Percentiles rank a stretch among this genome's conserved stretches.
phyloP scores from a whole-genome alignment of 106 monocot genomes.

The Cymbidium sinense region DNA sequence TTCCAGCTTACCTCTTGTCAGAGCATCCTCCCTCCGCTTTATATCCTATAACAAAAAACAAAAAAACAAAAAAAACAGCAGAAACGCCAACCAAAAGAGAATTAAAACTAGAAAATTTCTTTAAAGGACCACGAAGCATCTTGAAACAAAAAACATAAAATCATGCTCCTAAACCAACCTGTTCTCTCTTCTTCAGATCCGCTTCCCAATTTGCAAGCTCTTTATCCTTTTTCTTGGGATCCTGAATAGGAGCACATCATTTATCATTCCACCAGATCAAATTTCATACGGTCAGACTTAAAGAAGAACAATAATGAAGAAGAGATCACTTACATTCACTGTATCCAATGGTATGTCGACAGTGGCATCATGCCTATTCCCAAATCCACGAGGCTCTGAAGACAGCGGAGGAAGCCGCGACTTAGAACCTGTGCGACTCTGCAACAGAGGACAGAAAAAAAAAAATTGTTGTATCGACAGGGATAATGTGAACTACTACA shows the following conservation, averaged over 20 bases:
- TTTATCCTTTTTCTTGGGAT: constrained; percentile 44
- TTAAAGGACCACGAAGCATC: not conserved
- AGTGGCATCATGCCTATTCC: constrained; percentile 36
- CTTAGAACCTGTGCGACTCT: constrained; percentile 31
- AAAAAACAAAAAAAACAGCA: not conserved
- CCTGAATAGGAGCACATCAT: constrained; percentile 17
- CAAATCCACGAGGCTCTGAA: constrained; percentile 20
- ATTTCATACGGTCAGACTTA: not conserved
- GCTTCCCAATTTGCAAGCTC: constrained; percentile 61
- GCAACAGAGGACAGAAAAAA: not conserved
- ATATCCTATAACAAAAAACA: constrained; percentile 38
- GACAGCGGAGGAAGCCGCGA: too few relatives aligned
- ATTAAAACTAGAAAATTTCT: not conserved
- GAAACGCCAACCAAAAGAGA: not conserved
- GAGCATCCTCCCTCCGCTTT: constrained; percentile 37
- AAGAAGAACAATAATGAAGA: not conserved
- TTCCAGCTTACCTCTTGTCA: constrained; percentile 23
- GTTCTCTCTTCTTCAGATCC: constrained; percentile 54
- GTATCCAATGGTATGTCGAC: constrained; percentile 41
- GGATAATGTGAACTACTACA: not conserved
- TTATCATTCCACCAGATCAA: not conserved
- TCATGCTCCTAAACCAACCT: constrained; percentile 19
- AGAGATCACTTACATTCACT: constrained; percentile 23
- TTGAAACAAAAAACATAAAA: not conserved
- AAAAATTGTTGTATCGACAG: not conserved